Conservation (phyloP, 1,284 basidiomycete species). For the Fomitopsis pinicola region DNA sequence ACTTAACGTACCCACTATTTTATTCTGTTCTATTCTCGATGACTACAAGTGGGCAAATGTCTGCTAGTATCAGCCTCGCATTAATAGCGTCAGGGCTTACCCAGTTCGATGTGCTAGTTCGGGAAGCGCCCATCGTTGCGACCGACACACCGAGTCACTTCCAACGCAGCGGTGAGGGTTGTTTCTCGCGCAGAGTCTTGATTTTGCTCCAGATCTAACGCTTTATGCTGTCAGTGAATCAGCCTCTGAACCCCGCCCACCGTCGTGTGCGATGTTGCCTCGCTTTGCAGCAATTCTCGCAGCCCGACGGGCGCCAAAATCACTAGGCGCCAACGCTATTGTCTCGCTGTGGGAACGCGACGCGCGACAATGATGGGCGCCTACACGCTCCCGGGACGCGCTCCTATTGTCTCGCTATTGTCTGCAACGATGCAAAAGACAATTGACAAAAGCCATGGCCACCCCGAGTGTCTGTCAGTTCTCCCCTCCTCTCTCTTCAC, state of each 20-base stretch:
- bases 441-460: constrained; percentile 30
- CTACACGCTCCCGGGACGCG: constrained; percentile 1
- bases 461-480: constrained; percentile 9
- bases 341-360: constrained; percentile 14
- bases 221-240: not conserved
- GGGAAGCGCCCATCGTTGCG: too few relatives aligned
- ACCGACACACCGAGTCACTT: not conserved
- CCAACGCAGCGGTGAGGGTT: not conserved
- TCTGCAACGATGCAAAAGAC: constrained; percentile 14
- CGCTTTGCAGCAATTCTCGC: not conserved
- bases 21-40: too few relatives aligned
- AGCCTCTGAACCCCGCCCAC: not conserved
- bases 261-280: not conserved
- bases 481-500: constrained; percentile 17
- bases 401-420: constrained; percentile 8
- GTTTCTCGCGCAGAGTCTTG: not conserved
- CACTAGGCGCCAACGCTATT: constrained; percentile 7
- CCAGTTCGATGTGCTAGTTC: too few relatives aligned
- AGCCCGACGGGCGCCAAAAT: not conserved
- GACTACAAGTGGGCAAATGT: too few relatives aligned
- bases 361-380: constrained; percentile 14
- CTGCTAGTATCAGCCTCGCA: too few relatives aligned
- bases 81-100: too few relatives aligned
- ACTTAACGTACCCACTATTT: too few relatives aligned
- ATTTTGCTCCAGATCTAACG: not conserved